Percentiles rank a stretch among this genome's conserved stretches.
These are phyloP conservation scores for Ophiostoma ulmi DNA, from an alignment of 2,329 filamentous ascomycete species.

Conservation along the genomic window DNA sequence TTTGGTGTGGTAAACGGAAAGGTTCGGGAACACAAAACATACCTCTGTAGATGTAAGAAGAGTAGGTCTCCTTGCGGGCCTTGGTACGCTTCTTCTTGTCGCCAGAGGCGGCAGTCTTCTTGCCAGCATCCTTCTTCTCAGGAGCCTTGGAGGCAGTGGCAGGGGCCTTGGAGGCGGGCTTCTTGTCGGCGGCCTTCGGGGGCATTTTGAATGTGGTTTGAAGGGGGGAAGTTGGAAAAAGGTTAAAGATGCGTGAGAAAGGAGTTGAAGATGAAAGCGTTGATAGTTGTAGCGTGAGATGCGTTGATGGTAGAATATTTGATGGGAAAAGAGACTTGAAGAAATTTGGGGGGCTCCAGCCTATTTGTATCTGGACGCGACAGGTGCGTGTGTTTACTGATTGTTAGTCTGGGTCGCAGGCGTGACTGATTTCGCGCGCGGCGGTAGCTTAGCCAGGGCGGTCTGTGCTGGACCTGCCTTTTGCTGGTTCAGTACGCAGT, in stretches of 20 bases:
- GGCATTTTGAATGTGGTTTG: conserved; percentile 64
- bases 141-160: conserved; percentile 62
- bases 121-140: conserved; percentile 99
- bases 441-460: conserved; percentile 17
- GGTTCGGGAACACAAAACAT: conserved; percentile 33
- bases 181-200: conserved; percentile 98
- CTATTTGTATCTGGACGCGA: conserved; percentile 59
- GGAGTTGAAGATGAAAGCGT: conserved; percentile 24
- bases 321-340: conserved; percentile 39
- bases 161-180: conserved; percentile 96
- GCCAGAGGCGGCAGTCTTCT: conserved; percentile 95
- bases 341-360: conserved; percentile 47
- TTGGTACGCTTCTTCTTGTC: conserved; percentile 99
- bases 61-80: conserved; percentile 99
- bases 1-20: background rate
- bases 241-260: conserved; percentile 23
- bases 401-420: conserved; percentile 34
- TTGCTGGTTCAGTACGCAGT: background rate
- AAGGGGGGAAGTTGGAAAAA: conserved; percentile 24
- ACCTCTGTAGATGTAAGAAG: conserved; percentile 99
- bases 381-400: conserved; percentile 51
- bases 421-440: conserved; percentile 29
- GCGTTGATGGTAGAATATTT: conserved; percentile 31
- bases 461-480: conserved; percentile 22
- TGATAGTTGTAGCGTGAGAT: conserved; percentile 25